Evolutionary conservation across 345 rosid species (phyloP).

Genomic region (Eucalyptus sp.): DNA sequence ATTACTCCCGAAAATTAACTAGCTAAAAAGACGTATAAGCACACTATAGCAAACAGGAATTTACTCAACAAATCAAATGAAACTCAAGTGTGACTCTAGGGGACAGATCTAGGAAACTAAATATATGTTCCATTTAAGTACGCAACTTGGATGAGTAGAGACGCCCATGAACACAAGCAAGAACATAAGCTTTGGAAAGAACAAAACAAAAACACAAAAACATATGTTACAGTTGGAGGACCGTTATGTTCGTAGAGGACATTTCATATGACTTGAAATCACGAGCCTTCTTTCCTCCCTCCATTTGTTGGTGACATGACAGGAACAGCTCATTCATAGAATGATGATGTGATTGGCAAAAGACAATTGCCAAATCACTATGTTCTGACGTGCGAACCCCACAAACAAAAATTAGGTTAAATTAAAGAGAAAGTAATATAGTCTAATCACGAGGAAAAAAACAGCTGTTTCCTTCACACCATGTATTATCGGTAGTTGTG

Average conservation of each 20-base stretch:
- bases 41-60: not conserved
- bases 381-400: not conserved
- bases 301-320: conserved; percentile 33
- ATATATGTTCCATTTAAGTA: not conserved
- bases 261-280: not conserved
- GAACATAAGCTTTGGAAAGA: not conserved
- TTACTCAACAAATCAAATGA: not conserved
- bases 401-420: not conserved
- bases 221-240: not conserved
- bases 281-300: not conserved
- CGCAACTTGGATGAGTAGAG: not conserved
- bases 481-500: not conserved
- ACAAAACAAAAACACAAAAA: not conserved
- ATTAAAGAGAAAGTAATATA: not conserved
- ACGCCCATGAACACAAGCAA: not conserved
- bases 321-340: conserved; percentile 48
- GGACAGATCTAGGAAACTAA: not conserved
- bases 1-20: not conserved
- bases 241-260: not conserved
- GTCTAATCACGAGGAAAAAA: not conserved
- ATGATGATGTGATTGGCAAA: conserved; percentile 46
- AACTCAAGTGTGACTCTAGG: not conserved
- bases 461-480: not conserved
- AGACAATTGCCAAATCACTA: not conserved
- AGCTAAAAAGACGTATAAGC: not conserved